Conservation (phyloP, 441 rosid species). For the Isatis lusitanica region DNA sequence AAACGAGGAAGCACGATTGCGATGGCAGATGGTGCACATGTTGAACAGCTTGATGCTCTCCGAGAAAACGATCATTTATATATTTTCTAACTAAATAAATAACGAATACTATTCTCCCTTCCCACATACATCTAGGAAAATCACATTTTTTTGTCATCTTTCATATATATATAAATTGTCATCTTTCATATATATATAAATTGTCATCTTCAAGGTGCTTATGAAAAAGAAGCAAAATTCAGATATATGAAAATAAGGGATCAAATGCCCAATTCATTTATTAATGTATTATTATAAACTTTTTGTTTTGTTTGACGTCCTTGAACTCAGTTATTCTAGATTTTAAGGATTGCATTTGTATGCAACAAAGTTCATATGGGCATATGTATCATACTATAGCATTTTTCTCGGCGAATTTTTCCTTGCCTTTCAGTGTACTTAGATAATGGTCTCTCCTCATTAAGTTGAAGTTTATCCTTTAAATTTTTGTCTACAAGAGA, state of each 20-base stretch:
- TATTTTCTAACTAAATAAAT: conserved; percentile 43
- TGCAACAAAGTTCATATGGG: background rate
- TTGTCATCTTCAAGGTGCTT: background rate
- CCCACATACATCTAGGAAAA: background rate
- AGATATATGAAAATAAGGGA: background rate
- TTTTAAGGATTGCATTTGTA: background rate
- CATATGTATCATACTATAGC: background rate
- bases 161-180: too few relatives aligned
- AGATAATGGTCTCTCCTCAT: conserved; percentile 12
- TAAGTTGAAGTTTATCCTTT: background rate
- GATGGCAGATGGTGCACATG: conserved; percentile 75
- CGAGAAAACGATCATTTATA: conserved; percentile 79
- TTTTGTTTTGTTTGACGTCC: background rate
- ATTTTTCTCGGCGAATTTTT: background rate
- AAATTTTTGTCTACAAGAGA: background rate
- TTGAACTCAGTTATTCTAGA: background rate
- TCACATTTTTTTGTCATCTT: background rate
- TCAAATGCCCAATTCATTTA: background rate
- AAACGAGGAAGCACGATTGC: conserved; percentile 67
- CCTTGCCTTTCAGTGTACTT: too few relatives aligned
- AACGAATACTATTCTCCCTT: background rate
- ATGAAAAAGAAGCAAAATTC: background rate
- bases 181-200: background rate
- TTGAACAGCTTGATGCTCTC: conserved; percentile 71
- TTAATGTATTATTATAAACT: background rate